These are phyloP conservation scores for Raphanus sativus DNA, from an alignment of 345 rosid genomes.

Conservation along the genomic window DNA sequence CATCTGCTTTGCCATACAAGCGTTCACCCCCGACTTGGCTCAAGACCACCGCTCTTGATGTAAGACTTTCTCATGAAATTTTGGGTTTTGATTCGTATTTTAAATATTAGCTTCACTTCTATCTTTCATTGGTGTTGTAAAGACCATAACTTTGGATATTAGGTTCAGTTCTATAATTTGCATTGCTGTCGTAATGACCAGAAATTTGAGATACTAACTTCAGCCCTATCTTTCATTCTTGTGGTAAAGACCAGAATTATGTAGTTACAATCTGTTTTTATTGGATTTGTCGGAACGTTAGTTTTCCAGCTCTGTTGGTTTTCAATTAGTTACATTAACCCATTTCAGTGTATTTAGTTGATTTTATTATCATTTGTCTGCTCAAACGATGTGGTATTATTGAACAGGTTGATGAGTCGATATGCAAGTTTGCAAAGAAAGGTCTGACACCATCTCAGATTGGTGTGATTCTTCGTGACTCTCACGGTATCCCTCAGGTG, in stretches of 20 bases:
- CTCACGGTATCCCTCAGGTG: too few relatives aligned
- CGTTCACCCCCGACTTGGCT: slow-evolving; percentile 83
- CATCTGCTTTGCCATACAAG: slow-evolving; percentile 87
- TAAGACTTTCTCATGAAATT: slow-evolving; percentile 23
- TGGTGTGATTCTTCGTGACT: slow-evolving; percentile 59
- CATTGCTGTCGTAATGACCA: background rate
- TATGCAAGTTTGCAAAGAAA: slow-evolving; percentile 69
- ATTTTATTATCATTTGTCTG: background rate
- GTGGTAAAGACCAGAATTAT: background rate
- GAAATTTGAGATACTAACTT: too few relatives aligned
- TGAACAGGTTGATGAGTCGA: slow-evolving; percentile 53
- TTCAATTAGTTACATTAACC: too few relatives aligned
- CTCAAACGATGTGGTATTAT: background rate
- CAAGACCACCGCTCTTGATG: slow-evolving; percentile 58
- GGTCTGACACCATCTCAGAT: slow-evolving; percentile 70
- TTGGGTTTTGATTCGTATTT: background rate
- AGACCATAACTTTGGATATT: background rate
- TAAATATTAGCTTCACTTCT: background rate
- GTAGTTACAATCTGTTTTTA: too few relatives aligned
- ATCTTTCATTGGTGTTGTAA: background rate
- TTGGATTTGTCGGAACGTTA: background rate
- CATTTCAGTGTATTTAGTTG: background rate
- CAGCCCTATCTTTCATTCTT: too few relatives aligned
- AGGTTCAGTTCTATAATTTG: background rate
- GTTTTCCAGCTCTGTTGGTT: background rate